These are phyloP conservation scores for Neoboletus brunneissimus DNA, from an alignment of 768 basidiomycete species.

Conservation along the genomic window DNA sequence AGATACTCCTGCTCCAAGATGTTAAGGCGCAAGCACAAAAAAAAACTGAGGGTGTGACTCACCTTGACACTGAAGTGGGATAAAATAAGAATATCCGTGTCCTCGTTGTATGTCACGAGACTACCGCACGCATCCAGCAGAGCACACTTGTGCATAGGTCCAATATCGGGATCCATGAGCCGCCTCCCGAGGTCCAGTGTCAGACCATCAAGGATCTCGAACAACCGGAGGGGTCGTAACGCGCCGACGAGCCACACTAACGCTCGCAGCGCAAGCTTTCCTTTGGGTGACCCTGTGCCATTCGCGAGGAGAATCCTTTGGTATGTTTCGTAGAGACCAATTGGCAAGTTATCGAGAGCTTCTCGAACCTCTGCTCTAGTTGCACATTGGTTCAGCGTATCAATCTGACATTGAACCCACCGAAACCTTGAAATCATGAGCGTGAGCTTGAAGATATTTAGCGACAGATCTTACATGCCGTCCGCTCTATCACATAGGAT, in stretches of 20 bases:
- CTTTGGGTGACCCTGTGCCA: not conserved
- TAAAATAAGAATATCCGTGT: slow-evolving; percentile 7
- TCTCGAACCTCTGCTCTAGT: slow-evolving; percentile 6
- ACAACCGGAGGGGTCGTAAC: slow-evolving; percentile 11
- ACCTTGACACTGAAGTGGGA: slow-evolving; percentile 29
- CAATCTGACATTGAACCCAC: slow-evolving; percentile 23
- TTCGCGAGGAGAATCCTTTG: slow-evolving; percentile 18
- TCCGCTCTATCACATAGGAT: slow-evolving; percentile 11
- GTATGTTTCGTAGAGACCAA: slow-evolving; percentile 22
- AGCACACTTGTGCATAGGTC: slow-evolving; percentile 2
- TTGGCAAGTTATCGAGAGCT: slow-evolving; percentile 15
- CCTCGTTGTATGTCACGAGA: slow-evolving; percentile 15
- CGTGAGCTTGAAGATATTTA: not conserved
- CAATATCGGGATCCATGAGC: slow-evolving; percentile 1
- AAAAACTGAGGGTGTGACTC: not conserved
- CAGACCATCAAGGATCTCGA: slow-evolving; percentile 13
- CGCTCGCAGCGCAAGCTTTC: slow-evolving; percentile 5
- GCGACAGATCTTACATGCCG: slow-evolving; percentile 12
- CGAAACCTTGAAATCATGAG: slow-evolving; percentile 17
- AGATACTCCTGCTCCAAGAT: slow-evolving; percentile 13
- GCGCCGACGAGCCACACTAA: slow-evolving; percentile 20
- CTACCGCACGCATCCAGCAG: slow-evolving; percentile 16
- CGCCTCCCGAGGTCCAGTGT: slow-evolving; percentile 6
- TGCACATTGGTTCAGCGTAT: slow-evolving; percentile 11
- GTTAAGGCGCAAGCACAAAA: not conserved